Conservation (phyloP, 129 eudicot genomes). For the sunflower (Helianthus annuus) region DNA sequence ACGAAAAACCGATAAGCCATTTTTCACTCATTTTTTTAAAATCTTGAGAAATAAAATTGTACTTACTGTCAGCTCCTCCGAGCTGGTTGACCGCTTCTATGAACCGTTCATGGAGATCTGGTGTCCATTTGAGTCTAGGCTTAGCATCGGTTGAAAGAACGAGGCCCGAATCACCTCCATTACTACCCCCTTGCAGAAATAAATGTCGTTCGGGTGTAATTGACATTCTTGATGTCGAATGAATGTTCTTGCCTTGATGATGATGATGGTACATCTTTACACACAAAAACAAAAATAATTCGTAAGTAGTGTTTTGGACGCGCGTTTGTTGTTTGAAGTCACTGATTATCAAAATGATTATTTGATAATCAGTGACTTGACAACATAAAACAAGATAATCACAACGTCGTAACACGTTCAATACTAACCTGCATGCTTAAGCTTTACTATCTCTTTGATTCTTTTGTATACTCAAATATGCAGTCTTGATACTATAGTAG, state of each 20-base stretch:
- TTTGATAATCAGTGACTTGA: no score
- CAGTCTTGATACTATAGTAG: slow-evolving; percentile 28
- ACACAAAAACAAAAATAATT: neutral
- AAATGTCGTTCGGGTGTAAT: slow-evolving; percentile 71
- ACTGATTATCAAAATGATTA: neutral
- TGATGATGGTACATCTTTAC: slow-evolving; percentile 62
- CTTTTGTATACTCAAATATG: slow-evolving; percentile 29
- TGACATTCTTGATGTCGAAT: slow-evolving; percentile 62
- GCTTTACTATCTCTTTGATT: slow-evolving; percentile 33
- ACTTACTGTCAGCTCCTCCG: slow-evolving; percentile 98
- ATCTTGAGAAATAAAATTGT: slow-evolving; percentile 5
- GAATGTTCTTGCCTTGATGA: slow-evolving; percentile 65
- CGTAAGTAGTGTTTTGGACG: neutral
- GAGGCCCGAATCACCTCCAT: slow-evolving; percentile 70
- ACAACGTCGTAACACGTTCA: slow-evolving; percentile 17
- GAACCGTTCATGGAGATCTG: slow-evolving; percentile 90
- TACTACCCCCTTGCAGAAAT: slow-evolving; percentile 76
- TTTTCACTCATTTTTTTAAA: neutral
- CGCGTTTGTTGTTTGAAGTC: slow-evolving; percentile 1
- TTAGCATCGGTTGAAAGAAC: slow-evolving; percentile 98
- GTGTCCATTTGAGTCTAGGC: slow-evolving; percentile 98
- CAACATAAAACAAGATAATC: neutral
- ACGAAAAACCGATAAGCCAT: slow-evolving; percentile 19
- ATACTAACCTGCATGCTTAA: slow-evolving; percentile 44
- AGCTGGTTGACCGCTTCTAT: slow-evolving; percentile 95